These are phyloP conservation scores for Volvox africanus DNA, from an alignment of 139 green algal species.

Conservation along the genomic window DNA sequence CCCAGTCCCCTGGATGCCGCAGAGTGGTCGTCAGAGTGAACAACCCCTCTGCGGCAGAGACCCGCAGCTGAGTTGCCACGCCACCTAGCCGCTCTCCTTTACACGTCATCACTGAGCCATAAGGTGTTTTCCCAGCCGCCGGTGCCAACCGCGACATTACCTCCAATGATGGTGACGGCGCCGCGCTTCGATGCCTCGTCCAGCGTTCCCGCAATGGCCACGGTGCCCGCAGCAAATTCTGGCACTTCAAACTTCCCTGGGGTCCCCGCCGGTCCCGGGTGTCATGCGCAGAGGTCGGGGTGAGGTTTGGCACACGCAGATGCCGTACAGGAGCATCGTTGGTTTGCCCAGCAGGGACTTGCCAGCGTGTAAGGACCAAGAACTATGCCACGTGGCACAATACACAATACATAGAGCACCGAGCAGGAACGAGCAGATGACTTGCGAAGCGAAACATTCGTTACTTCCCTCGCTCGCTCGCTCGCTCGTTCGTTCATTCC, in stretches of 20 bases:
- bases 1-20: too few species aligned
- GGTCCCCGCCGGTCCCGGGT: neutral
- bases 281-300: neutral
- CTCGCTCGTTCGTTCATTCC: too few species aligned
- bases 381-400: neutral
- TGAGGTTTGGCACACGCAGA: neutral
- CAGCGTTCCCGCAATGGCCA: conserved; percentile 56
- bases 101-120: too few species aligned
- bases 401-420: neutral
- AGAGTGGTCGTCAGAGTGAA: too few species aligned
- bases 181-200: conserved; percentile 49
- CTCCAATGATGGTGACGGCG: conserved; percentile 62
- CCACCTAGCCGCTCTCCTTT: neutral
- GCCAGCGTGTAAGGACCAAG: neutral
- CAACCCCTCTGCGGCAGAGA: neutral
- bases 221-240: conserved; percentile 55
- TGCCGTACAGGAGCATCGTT: neutral
- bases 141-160: conserved; percentile 8
- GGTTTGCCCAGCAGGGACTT: neutral
- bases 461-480: too few species aligned
- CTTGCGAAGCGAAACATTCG: neutral
- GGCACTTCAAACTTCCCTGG: conserved; percentile 57
- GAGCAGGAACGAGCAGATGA: too few species aligned
- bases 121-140: neutral
- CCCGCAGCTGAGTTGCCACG: neutral